Evolutionary conservation across 768 basidiomycete species (phyloP).

Genomic region (Boletus rubropictus): DNA sequence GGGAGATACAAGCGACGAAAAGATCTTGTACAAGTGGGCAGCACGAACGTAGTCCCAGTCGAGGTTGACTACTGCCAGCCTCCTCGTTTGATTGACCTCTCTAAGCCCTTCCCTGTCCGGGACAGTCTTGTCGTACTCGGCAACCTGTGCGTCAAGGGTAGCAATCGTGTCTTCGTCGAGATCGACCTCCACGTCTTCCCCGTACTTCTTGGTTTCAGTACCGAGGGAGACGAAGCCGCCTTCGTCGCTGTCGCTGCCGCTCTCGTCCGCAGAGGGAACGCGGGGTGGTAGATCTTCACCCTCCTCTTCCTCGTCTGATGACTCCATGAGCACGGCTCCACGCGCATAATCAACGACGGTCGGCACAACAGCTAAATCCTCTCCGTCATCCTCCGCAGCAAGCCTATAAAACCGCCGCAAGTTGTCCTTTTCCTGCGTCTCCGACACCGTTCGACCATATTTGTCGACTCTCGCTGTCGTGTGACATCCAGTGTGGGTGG

Average conservation of each 20-base stretch:
- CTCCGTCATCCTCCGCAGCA: constrained; percentile 34
- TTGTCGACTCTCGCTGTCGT: constrained; percentile 70
- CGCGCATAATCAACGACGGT: constrained; percentile 76
- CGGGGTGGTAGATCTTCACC: constrained; percentile 8
- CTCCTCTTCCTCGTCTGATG: constrained; percentile 71
- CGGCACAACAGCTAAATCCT: constrained; percentile 14
- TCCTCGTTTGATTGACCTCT: constrained; percentile 47
- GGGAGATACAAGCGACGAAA: constrained; percentile 76
- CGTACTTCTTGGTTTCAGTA: constrained; percentile 31
- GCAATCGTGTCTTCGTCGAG: constrained; percentile 72
- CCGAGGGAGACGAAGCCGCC: constrained; percentile 50
- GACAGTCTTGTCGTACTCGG: constrained; percentile 45
- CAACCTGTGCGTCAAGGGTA: constrained; percentile 69
- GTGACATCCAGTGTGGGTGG: background rate
- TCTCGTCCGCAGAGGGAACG: constrained; percentile 30
- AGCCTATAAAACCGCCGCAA: constrained; percentile 79
- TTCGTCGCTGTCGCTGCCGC: constrained; percentile 44
- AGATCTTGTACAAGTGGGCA: constrained; percentile 84
- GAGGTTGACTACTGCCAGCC: constrained; percentile 89
- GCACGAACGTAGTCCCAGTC: constrained; percentile 98
- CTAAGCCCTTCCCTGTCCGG: constrained; percentile 42
- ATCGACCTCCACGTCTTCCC: constrained; percentile 57
- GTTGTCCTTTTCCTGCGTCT: constrained; percentile 67
- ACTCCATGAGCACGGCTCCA: constrained; percentile 81
- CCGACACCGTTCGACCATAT: constrained; percentile 71